Evolutionary conservation across 441 rosid genomes (phyloP), one percentile per base, ranked within the genome.

Genomic region (Corymbia calophylla): DNA sequence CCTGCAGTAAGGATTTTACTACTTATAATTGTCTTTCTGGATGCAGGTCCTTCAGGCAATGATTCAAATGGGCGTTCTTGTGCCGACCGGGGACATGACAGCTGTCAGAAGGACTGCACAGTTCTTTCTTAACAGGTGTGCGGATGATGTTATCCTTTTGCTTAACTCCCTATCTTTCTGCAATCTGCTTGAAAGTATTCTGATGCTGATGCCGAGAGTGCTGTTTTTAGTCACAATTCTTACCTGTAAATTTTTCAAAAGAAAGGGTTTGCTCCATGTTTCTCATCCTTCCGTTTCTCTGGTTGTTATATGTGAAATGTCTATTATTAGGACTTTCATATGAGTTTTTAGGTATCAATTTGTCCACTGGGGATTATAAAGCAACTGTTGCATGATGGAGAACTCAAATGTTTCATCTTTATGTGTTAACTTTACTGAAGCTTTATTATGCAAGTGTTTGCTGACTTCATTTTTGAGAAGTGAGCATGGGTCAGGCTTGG

Each of bases 21-120:
- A 86, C 73, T 53, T 39, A 58, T 70, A 70, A 8, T 81, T 82
- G 21, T 90, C 66, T 85, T 66, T 84, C 32, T 87, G 90, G 48
- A 62, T 89, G 87, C 93, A 98, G 99, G 98, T 98, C 91, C 97
- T 98, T 92, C 93, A 96, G 91, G 94, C 99, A 91, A 97, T 97
- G 99, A 89, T 97, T 93, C 99, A 97, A 94, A 98, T 98, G 99
- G 99, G 99, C 88, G 99, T 98, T 90, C 99, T 98, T 91, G 99
- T 98, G 88, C 99, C 99, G 87, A 98, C 99, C 56, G 99, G 99
- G 90, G 99, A 98, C 91, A 93, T 95, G 95, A 98, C 99, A 87
- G 98, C 99, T 88, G 95, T 98, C 90, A 94, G 99, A 92, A 93
- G 99, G 91, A 98, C 99, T 58, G 99, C 99, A 51, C 93, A 94